Base-by-base conservation (phyloP, 2,329 filamentous ascomycete genomes). In the Neurospora sp. region DNA sequence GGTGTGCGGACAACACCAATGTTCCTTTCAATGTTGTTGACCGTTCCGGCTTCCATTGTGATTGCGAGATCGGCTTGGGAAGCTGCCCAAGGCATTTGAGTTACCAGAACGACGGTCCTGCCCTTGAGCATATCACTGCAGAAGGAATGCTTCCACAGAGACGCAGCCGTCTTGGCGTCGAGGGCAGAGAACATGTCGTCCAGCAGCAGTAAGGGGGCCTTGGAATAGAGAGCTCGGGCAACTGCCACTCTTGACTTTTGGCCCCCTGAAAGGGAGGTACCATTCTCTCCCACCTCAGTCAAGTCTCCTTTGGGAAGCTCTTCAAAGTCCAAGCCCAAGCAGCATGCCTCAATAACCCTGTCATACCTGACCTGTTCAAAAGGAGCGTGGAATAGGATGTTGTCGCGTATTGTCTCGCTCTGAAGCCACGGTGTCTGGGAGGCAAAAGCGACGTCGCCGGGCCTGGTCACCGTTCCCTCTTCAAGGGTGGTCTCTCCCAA, bases 151-250 rank as follows among this genome's bases (percentile, higher is more conserved):
- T 86, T 82, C 83, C 86, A 89, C 1, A 89, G 80, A 2, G 81
- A 79, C 17, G 84, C 84, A 0, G 85, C 83, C 0, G 87, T 89
- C 73, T 87, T 86, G 19, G 86, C 82, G 73, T 89, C 87, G 0
- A 89, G 79, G 0, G 87, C 87, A 0, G 86, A 86, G 72, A 89
- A 87, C 2, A 88, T 82, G 70, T 89, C 87, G 72, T 89, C 87
- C 1, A 89, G 81, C 0, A 89, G 78, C 28, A 89, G 78, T 2
- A 88, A 79, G 1, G 84, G 80, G 0, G 86, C 82, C 69, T 84
- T 84, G 1, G 86, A 88, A 76, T 89, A 89, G 1, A 89, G 76
- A 7, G 86, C 84, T 70, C 87, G 81, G 1, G 87, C 87, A 40
- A 89, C 76, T 13, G 86, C 85, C 42, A 72, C 68, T 13, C 71